Evolutionary conservation across 192 early-diverging fungal genomes (phyloP).

Genomic region (Physocladia obscura): DNA sequence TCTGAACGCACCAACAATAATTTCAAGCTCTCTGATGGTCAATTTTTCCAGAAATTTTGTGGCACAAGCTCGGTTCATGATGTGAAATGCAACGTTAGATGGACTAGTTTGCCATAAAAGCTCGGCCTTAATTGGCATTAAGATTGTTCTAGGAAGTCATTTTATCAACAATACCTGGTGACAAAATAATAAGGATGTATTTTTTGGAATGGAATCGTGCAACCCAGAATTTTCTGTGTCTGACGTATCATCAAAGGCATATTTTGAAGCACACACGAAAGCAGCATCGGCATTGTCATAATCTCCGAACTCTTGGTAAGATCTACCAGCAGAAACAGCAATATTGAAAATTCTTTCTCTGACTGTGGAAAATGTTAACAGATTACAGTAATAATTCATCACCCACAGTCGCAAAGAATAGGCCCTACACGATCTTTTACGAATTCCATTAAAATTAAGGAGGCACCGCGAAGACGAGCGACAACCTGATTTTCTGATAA

Average conservation of each 20-base stretch:
- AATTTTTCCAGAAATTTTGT: neutral
- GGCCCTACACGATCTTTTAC: neutral
- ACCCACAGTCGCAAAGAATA: neutral
- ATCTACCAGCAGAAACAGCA: conserved; percentile 12
- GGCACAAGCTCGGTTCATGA: conserved; percentile 21
- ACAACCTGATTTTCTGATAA: neutral
- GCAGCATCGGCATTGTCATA: conserved; percentile 6
- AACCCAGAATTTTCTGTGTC: neutral
- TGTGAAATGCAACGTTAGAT: conserved; percentile 3
- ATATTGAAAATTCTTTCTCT: neutral
- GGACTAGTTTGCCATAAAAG: neutral
- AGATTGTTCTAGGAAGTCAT: neutral
- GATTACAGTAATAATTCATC: neutral
- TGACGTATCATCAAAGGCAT: neutral
- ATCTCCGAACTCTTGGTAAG: neutral
- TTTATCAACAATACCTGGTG: neutral
- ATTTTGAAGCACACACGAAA: neutral
- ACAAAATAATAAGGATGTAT: neutral
- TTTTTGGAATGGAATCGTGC: neutral
- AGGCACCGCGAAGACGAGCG: conserved; percentile 11
- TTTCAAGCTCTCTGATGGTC: conserved; percentile 18
- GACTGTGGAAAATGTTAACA: neutral
- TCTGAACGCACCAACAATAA: neutral
- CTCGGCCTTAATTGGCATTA: conserved; percentile 5
- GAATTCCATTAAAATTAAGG: neutral